Conservation (phyloP, 805 yeast species). For the Ogataea trehalophila region DNA sequence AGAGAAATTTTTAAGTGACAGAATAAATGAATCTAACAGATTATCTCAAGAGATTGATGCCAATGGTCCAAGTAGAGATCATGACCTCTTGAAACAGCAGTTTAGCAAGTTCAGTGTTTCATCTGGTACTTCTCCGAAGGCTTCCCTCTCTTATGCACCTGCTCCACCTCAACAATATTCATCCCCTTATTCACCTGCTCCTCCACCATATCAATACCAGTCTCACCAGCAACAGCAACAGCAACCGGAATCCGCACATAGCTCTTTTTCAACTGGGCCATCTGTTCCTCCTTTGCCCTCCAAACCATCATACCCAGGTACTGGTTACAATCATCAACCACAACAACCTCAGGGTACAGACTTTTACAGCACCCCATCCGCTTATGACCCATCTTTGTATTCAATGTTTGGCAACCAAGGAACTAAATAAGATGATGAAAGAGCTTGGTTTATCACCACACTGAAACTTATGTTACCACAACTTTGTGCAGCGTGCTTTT, state of each 20-base stretch:
- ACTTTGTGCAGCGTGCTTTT: no score
- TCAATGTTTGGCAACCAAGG: constrained; percentile 27
- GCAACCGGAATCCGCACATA: background rate
- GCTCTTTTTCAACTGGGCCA: background rate
- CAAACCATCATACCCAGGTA: constrained; percentile 14
- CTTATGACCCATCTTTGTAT: constrained; percentile 44
- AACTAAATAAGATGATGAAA: constrained; percentile 1
- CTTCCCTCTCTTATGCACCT: constrained; percentile 9
- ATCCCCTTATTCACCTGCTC: constrained; percentile 7
- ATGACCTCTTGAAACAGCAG: constrained; percentile 16
- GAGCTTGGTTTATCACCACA: no score
- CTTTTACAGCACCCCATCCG: constrained; percentile 47
- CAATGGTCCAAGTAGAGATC: constrained; percentile 17
- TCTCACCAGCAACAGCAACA: background rate
- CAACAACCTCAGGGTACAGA: constrained; percentile 22
- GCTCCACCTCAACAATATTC: constrained; percentile 15
- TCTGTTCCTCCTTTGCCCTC: constrained; percentile 26
- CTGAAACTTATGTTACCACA: no score
- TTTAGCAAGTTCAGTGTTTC: constrained; percentile 14
- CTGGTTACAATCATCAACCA: constrained; percentile 5
- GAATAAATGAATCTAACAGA: constrained; percentile 25
- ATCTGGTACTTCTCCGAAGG: constrained; percentile 8
- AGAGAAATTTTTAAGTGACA: constrained; percentile 24
- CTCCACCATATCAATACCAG: constrained; percentile 8
- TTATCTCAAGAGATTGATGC: constrained; percentile 10